phyloP scores from a whole-genome alignment of 1,284 basidiomycete species.

The Fomitopsis betulina region DNA sequence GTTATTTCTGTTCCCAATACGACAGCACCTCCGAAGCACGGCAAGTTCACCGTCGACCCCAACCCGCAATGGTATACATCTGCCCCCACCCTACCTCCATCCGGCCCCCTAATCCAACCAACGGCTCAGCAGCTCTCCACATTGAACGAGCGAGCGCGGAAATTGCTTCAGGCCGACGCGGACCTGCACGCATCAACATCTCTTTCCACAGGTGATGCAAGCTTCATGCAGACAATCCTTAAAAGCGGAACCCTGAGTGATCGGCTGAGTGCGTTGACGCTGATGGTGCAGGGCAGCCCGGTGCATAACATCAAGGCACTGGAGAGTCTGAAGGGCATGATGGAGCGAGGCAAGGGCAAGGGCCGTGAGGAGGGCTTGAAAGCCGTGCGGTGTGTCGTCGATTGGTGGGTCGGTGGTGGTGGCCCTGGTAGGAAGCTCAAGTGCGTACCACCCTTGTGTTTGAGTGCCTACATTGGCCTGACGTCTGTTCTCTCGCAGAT shows the following conservation, averaged over 20 bases:
- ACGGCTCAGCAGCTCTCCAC: slow-evolving; percentile 41
- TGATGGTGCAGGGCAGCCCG: slow-evolving; percentile 89
- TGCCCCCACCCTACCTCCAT: slow-evolving; percentile 27
- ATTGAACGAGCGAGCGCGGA: slow-evolving; percentile 44
- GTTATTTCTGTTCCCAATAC: not conserved
- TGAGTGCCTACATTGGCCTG: slow-evolving; percentile 7
- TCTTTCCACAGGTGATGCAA: slow-evolving; percentile 54
- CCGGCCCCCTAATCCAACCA: slow-evolving; percentile 24
- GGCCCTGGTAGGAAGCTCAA: slow-evolving; percentile 78
- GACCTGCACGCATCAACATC: slow-evolving; percentile 40
- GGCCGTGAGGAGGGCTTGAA: slow-evolving; percentile 90
- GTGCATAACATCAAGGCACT: slow-evolving; percentile 85
- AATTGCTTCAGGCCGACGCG: slow-evolving; percentile 49
- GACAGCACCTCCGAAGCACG: not conserved
- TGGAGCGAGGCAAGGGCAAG: slow-evolving; percentile 70
- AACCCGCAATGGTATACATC: slow-evolving; percentile 58
- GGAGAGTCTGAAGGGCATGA: slow-evolving; percentile 73
- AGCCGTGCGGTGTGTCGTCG: slow-evolving; percentile 85
- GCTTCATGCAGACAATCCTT: slow-evolving; percentile 83
- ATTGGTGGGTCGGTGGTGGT: slow-evolving; percentile 96
- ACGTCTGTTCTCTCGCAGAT: slow-evolving; percentile 42
- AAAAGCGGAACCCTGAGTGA: slow-evolving; percentile 90
- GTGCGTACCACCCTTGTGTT: slow-evolving; percentile 36
- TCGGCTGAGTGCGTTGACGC: slow-evolving; percentile 86
- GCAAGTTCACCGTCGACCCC: slow-evolving; percentile 38